Base-by-base conservation (phyloP, 108 stramenopile genomes). In the Cylindrotheca closterium region DNA sequence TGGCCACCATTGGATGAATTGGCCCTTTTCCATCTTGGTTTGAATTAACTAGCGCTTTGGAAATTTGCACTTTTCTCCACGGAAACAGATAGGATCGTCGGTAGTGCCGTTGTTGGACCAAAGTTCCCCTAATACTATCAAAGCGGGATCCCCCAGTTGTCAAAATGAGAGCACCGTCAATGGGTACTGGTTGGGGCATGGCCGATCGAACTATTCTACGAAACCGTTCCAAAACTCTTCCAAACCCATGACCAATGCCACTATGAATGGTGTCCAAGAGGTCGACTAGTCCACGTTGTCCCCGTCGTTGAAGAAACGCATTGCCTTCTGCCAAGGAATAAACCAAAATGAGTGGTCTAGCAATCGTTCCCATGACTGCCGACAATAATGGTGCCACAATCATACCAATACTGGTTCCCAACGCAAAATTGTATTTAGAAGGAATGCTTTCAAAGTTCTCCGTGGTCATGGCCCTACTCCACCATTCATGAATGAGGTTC, bases 351-450 rank as follows among this genome's bases (percentile, higher is more conserved):
- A 30, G 7, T 15, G 58, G 58, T 59, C 42, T 7, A 31, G 33
- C 33, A n/a, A 51, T 5, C 18, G 21, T 5, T 7, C 51, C n/a
- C 7, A 51, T 19, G 3, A n/a, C 33, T 42, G 24, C 10, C 15
- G 34, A 42, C 7, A 45, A 24, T 17, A 59, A n/a, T 17, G 34
- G 58, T 22, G 58, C 7, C 19, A 34, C 32, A 19, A 59, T 42
- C 58, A 59, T 59, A 42, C 58, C 58, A 12, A 59, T 21, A 42
- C 33, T 42, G 5, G 58, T 28, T 8, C 58, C 58, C 19, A 59
- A 5, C 27, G 58, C 58, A 42, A 59, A 59, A 4, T 55, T 19
- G 25, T 55, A 55, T 27, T 55, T 55, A 27, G 55, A 28, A 5
- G 22, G 55, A 28, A 55, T 28, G 2, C 55, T 3, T 4, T 24